Evolutionary conservation across 176 grass and related monocot genomes (phyloP).

Genomic region (Pontederia crassipes): DNA sequence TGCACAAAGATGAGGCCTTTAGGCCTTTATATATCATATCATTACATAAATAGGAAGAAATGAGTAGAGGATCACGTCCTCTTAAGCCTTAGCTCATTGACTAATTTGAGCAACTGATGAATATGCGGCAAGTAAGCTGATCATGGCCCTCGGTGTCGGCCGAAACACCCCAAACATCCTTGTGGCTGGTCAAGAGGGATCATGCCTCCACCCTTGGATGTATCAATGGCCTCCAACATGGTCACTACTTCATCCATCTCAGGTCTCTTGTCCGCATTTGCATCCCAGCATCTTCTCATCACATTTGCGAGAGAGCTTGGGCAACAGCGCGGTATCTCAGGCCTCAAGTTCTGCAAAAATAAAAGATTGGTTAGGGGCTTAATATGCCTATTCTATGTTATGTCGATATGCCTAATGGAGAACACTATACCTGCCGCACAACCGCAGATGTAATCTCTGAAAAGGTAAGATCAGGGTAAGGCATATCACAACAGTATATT

Average conservation of each 20-base stretch:
- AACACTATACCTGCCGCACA: constrained; percentile 72
- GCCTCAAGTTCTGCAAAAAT: constrained; percentile 72
- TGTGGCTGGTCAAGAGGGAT: constrained; percentile 59
- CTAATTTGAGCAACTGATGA: too few species aligned
- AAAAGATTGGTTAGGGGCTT: background rate
- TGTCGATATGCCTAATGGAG: background rate
- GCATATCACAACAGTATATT: constrained; percentile 98
- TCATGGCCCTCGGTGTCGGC: constrained; percentile 62
- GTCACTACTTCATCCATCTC: constrained; percentile 88
- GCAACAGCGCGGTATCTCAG: constrained; percentile 94
- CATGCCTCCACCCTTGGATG: constrained; percentile 97
- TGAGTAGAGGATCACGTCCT: too few species aligned
- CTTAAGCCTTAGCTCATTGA: too few species aligned
- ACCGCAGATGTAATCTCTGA: constrained; percentile 95
- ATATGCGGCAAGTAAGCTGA: background rate
- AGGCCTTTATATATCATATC: too few species aligned
- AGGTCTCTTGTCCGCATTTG: constrained; percentile 73
- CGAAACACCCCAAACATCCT: constrained; percentile 72
- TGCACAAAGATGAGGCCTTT: too few species aligned
- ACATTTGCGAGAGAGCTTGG: constrained; percentile 72
- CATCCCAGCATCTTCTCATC: constrained; percentile 98
- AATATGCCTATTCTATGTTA: too few species aligned
- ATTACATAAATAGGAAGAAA: too few species aligned
- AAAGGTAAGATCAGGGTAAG: constrained; percentile 95
- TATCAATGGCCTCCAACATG: constrained; percentile 95